These are phyloP conservation scores for Populus nigra DNA, from an alignment of 345 rosid genomes.

Conservation along the genomic window DNA sequence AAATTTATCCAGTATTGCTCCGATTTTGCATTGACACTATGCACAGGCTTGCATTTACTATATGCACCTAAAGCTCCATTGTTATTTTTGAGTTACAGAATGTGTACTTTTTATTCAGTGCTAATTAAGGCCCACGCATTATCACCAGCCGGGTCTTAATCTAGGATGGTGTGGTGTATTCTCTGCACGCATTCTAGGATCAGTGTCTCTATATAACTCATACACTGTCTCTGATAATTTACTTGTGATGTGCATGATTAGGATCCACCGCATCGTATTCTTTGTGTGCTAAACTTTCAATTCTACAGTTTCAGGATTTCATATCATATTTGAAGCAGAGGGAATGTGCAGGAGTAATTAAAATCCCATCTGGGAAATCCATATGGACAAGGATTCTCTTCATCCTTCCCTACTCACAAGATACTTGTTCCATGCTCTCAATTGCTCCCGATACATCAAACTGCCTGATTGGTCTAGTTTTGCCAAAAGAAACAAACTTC, in stretches of 20 bases:
- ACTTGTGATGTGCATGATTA: neutral
- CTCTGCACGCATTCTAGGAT: neutral
- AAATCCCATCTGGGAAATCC: slow-evolving; percentile 68
- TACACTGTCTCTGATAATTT: no score
- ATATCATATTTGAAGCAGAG: slow-evolving; percentile 88
- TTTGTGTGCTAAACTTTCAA: neutral
- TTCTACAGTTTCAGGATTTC: slow-evolving; percentile 83
- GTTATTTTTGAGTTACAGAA: no score
- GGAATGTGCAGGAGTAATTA: slow-evolving; percentile 96
- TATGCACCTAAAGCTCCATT: neutral
- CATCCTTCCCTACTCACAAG: slow-evolving; percentile 75
- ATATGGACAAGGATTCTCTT: slow-evolving; percentile 95
- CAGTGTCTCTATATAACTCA: no score
- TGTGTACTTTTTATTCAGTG: neutral
- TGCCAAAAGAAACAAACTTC: slow-evolving; percentile 85
- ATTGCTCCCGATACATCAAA: slow-evolving; percentile 47
- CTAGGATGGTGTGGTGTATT: neutral
- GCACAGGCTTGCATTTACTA: neutral
- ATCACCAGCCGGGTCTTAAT: neutral
- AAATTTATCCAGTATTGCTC: neutral
- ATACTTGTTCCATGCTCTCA: slow-evolving; percentile 73
- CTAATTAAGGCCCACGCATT: neutral
- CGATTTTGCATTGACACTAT: slow-evolving; percentile 2
- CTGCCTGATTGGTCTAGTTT: slow-evolving; percentile 71
- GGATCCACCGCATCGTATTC: neutral